phyloP scores from a whole-genome alignment of 768 basidiomycete species.

The Pleurotus salmoneostramineus region DNA sequence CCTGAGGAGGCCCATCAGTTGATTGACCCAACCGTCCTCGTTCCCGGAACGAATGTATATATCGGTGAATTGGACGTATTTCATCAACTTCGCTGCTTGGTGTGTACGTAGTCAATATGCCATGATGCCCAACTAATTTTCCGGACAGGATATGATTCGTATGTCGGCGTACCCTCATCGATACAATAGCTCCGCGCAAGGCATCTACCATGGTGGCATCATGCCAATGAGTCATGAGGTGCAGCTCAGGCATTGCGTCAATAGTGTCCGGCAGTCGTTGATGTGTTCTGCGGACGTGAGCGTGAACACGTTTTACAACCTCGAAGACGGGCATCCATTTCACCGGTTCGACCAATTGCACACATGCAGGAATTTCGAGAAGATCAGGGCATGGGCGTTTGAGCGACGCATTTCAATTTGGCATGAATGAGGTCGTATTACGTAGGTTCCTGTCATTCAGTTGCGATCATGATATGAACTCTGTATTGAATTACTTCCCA shows the following conservation, averaged over 20 bases:
- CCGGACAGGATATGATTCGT: neutral
- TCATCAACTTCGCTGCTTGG: slow-evolving; percentile 21
- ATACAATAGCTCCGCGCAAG: neutral
- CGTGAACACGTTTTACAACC: slow-evolving; percentile 18
- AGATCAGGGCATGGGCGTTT: neutral
- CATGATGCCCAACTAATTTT: neutral
- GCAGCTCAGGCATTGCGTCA: slow-evolving; percentile 18
- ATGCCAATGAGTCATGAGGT: slow-evolving; percentile 9
- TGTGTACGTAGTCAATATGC: neutral
- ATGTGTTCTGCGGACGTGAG: slow-evolving; percentile 15
- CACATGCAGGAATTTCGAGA: slow-evolving; percentile 3
- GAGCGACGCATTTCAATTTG: slow-evolving; percentile 1
- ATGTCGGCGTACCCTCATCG: neutral
- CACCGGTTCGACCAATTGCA: slow-evolving; percentile 4
- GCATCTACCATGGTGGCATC: neutral
- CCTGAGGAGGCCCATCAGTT: neutral
- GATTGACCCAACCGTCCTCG: neutral
- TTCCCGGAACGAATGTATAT: slow-evolving; percentile 11
- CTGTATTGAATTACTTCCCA: too few species aligned
- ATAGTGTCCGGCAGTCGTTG: slow-evolving; percentile 15
- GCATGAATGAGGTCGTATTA: slow-evolving; percentile 1
- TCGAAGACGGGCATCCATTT: neutral
- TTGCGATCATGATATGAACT: too few species aligned
- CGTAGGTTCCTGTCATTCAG: too few species aligned
- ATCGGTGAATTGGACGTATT: slow-evolving; percentile 19